A percentile compares a stretch with the other conserved stretches of the same genome.
Evolutionary conservation across 805 yeast genomes (phyloP).

Genomic region (Candida hungchunana): DNA sequence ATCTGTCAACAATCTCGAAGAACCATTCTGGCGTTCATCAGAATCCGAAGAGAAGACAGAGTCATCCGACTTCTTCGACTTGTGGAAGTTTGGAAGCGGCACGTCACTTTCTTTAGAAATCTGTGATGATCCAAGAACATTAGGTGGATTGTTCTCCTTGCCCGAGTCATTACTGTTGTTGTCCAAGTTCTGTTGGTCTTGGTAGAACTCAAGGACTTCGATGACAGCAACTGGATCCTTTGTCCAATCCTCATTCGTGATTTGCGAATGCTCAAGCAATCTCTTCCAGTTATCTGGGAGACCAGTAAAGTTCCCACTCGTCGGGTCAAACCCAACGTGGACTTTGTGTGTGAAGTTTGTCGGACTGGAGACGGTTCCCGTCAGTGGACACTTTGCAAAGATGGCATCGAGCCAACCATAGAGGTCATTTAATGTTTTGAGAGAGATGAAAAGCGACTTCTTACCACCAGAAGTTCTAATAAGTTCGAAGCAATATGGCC

Average conservation of each 20-base stretch:
- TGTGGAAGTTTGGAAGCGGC: conserved; percentile 10
- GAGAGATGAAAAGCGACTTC: conserved; percentile 67
- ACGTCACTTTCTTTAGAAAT: background rate
- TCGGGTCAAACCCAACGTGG: conserved; percentile 83
- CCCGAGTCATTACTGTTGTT: no score
- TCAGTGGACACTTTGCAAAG: conserved; percentile 65
- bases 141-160: background rate
- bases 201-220: conserved; percentile 82
- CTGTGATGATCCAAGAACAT: background rate
- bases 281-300: conserved; percentile 93
- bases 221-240: conserved; percentile 94
- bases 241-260: conserved; percentile 86
- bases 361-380: conserved; percentile 77
- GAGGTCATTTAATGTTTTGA: conserved; percentile 75
- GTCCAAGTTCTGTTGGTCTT: conserved; percentile 30
- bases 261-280: conserved; percentile 78
- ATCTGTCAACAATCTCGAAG: conserved; percentile 34
- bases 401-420: conserved; percentile 91
- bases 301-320: conserved; percentile 84
- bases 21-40: conserved; percentile 16
- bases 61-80: conserved; percentile 22
- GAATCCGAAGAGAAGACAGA: conserved; percentile 17
- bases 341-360: conserved; percentile 93
- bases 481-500: conserved; percentile 80
- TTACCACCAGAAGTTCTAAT: conserved; percentile 35